Base-by-base conservation (phyloP, 164 flowering plant genomes). In the Sextonia rubra region DNA sequence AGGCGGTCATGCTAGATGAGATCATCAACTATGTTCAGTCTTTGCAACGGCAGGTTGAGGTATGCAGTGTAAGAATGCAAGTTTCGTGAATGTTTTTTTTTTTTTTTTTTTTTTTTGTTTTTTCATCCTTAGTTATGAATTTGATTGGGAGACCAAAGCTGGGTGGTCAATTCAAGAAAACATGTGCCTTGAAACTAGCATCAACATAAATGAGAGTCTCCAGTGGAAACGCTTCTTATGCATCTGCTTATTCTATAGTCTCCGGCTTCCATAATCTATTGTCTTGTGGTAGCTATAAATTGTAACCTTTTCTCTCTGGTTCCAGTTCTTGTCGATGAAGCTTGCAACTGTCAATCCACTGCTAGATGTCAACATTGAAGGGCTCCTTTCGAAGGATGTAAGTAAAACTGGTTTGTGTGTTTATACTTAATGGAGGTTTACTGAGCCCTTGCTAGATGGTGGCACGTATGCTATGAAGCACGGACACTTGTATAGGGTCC, bases 1-100 rank as follows among this genome's bases (percentile, higher is more conserved):
- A 96, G 88, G 98, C 99, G 30, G 94, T 93, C 67, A 96, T 96
- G 99, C 87, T 96, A 1, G 99, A 96, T 80, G 98, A 93, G 81
- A 93, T 96, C 75, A 96, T 93, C 62, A 96, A 91, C 81, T 96
- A 96, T 84, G 97, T 96, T 20, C 99, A 93, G 74, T 96, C 98
- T 29, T 80, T 96, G 71, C 98, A 96, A 79, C 85, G 92, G 12
- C 98, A 96, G 77, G 97, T 93, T 77, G 99, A 96, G 98, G 99
- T 93, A 29, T 27, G 47, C 67, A 2, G n/a, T 26, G 9, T 25
- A 29, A 26, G 37, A 52, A 37, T 37, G 8, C 9, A 37, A 37
- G 11, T 37, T 37, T 37, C 11, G 11, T 37, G 6, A 7, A 37
- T 37, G 11, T 37, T 37, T 37, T 37, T 9, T 37, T 9, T 37